Evolutionary conservation across 2,329 filamentous ascomycete genomes (phyloP).

Genomic region (Botrytis tulipae): DNA sequence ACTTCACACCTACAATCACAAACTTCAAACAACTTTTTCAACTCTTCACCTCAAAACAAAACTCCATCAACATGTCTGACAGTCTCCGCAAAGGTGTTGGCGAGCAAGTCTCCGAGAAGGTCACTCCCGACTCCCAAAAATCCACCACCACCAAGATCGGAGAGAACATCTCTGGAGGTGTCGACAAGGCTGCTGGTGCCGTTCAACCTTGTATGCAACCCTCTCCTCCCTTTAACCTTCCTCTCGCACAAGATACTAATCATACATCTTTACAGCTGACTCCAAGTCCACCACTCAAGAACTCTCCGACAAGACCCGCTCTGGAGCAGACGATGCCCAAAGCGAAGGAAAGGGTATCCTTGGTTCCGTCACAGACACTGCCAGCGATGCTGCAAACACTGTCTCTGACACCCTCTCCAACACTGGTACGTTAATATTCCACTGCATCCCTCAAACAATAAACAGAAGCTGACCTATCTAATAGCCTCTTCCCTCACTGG

Average conservation of each 20-base stretch:
- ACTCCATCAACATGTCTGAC: slow-evolving; percentile 21
- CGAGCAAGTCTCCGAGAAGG: slow-evolving; percentile 49
- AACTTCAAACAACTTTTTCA: not conserved
- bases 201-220: slow-evolving; percentile 48
- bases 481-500: slow-evolving; percentile 11
- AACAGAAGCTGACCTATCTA: not conserved
- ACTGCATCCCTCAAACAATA: not conserved
- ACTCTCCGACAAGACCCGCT: slow-evolving; percentile 45
- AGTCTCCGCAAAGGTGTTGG: slow-evolving; percentile 47
- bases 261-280: slow-evolving; percentile 25
- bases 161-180: slow-evolving; percentile 46
- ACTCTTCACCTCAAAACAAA: not conserved
- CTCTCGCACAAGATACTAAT: not conserved
- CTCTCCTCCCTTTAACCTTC: slow-evolving; percentile 9
- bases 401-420: slow-evolving; percentile 22
- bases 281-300: slow-evolving; percentile 49
- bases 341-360: slow-evolving; percentile 43
- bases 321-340: slow-evolving; percentile 42
- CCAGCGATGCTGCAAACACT: slow-evolving; percentile 35
- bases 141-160: slow-evolving; percentile 42
- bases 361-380: slow-evolving; percentile 43
- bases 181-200: slow-evolving; percentile 47
- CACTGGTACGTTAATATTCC: not conserved
- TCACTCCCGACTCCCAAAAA: slow-evolving; percentile 56
- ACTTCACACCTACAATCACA: not conserved